Conservation (phyloP, 306 rosid genomes). For the Cucumis cinereus region DNA sequence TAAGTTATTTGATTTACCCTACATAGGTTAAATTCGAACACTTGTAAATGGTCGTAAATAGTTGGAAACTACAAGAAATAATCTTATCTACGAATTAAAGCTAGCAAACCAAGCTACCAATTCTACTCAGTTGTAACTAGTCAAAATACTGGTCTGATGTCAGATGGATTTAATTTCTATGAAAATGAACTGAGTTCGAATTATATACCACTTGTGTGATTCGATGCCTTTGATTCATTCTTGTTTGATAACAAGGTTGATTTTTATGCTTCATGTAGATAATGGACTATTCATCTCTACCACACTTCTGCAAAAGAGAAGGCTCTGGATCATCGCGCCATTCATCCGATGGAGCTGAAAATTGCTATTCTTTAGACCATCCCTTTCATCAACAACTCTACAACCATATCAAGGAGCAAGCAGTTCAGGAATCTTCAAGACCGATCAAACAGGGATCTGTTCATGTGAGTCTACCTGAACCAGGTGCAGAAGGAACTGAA, state of each 20-base stretch:
- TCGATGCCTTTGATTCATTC: background rate
- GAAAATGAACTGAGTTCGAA: background rate
- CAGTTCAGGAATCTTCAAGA: conserved; percentile 22
- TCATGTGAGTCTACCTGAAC: conserved; percentile 70
- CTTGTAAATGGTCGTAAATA: background rate
- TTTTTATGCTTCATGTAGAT: conserved; percentile 36
- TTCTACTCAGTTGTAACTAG: background rate
- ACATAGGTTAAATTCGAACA: background rate
- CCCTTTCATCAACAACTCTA: conserved; percentile 83
- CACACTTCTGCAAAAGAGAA: conserved; percentile 77
- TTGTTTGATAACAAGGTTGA: background rate
- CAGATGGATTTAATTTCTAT: background rate
- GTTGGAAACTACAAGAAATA: background rate
- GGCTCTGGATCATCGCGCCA: conserved; percentile 78
- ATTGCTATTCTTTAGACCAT: conserved; percentile 73
- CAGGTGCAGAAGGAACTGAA: conserved; percentile 36
- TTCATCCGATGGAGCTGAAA: conserved; percentile 34
- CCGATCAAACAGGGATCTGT: conserved; percentile 81
- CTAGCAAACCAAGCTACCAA: background rate
- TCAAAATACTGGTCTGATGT: background rate
- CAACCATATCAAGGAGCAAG: conserved; percentile 51
- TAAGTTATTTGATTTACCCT: background rate
- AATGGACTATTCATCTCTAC: conserved; percentile 78
- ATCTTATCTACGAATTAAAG: background rate
- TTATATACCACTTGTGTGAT: background rate